phyloP scores from a whole-genome alignment of 73 alveolate species.

The Paramecium biaurelia region DNA sequence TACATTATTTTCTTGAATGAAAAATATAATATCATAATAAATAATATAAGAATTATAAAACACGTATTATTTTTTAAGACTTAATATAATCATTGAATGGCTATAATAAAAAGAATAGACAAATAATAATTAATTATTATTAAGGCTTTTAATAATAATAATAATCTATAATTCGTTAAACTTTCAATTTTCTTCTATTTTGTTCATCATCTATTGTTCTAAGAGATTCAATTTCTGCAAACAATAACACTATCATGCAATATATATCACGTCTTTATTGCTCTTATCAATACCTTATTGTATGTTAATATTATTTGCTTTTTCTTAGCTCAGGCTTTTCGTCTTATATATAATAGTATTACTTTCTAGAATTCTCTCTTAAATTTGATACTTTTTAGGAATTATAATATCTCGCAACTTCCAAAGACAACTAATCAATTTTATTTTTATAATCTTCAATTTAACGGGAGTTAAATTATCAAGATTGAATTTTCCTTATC shows the following conservation, averaged over 20 bases:
- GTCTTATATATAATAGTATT: not conserved
- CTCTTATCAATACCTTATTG: not conserved
- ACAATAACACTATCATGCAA: not conserved
- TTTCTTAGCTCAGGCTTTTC: not conserved
- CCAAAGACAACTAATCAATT: not conserved
- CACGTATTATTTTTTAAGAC: too few relatives aligned
- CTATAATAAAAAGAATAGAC: not conserved
- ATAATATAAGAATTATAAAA: not conserved
- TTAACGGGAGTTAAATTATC: not conserved
- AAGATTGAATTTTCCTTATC: not conserved
- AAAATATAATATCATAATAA: too few relatives aligned
- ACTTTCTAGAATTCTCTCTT: not conserved
- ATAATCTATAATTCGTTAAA: not conserved
- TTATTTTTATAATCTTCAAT: not conserved
- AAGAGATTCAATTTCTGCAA: not conserved
- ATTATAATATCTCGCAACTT: not conserved
- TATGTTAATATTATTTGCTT: not conserved
- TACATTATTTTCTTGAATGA: not conserved
- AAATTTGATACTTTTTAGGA: not conserved
- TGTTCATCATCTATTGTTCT: not conserved
- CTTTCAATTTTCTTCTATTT: not conserved
- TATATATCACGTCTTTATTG: not conserved
- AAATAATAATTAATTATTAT: not conserved
- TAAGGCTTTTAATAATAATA: not conserved
- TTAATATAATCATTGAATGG: not conserved